phyloP scores from a whole-genome alignment of 2,329 filamentous ascomycete species.

The Xenoacremonium recifei region DNA sequence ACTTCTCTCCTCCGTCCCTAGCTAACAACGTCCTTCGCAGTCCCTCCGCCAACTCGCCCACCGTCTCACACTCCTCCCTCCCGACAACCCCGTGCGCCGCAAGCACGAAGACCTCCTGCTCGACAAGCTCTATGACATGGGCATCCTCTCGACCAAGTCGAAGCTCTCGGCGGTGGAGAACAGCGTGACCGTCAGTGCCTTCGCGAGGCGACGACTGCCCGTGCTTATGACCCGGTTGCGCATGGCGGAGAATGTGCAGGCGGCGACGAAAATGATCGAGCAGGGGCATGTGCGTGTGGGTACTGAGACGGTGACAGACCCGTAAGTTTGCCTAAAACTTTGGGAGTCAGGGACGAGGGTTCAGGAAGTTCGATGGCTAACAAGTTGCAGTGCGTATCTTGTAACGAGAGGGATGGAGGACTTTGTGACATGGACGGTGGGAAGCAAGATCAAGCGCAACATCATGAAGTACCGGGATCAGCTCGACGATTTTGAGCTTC shows the following conservation, averaged over 20 bases:
- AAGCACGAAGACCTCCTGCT: constrained; percentile 87
- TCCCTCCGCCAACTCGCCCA: constrained; percentile 90
- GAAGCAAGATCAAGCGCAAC: constrained; percentile 94
- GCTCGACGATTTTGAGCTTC: constrained; percentile 90
- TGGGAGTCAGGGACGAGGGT: too few relatives aligned
- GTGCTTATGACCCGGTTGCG: constrained; percentile 87
- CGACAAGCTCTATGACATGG: constrained; percentile 92
- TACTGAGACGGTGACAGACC: constrained; percentile 85
- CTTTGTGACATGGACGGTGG: constrained; percentile 94
- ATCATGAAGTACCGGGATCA: constrained; percentile 95
- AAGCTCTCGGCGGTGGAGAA: constrained; percentile 85
- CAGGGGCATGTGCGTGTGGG: constrained; percentile 92
- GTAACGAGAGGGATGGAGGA: constrained; percentile 91
- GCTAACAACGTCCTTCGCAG: constrained; percentile 34
- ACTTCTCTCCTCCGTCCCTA: neutral
- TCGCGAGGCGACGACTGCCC: constrained; percentile 78
- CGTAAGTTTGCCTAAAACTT: too few relatives aligned
- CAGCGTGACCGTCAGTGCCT: constrained; percentile 83
- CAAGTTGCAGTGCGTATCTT: too few relatives aligned
- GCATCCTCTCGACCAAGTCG: constrained; percentile 72
- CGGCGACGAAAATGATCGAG: constrained; percentile 84
- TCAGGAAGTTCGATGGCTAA: too few relatives aligned
- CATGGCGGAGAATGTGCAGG: constrained; percentile 90
- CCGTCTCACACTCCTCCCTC: constrained; percentile 78
- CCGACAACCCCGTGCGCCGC: constrained; percentile 71